These are phyloP conservation scores for Laetiporus sulphureus DNA, from an alignment of 1,284 basidiomycete genomes.

Conservation along the genomic window DNA sequence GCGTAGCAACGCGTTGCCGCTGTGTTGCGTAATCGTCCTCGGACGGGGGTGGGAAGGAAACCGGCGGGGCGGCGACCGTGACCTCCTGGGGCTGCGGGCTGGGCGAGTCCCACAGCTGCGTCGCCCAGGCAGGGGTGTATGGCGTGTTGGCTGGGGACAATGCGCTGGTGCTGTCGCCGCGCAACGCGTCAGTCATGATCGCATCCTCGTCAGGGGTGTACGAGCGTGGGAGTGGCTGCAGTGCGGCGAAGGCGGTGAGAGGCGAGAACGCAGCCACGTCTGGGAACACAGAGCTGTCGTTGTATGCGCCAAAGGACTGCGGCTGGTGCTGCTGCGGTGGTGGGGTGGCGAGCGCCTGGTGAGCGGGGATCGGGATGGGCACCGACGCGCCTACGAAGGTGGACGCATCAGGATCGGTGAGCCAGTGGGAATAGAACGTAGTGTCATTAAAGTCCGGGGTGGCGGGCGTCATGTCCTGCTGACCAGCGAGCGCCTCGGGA, in stretches of 20 bases:
- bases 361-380: constrained; percentile 56
- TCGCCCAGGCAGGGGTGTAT: constrained; percentile 46
- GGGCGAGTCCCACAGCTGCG: constrained; percentile 50
- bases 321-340: constrained; percentile 15
- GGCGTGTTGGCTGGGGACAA: constrained; percentile 50
- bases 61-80: constrained; percentile 14
- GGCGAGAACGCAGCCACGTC: constrained; percentile 50
- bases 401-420: constrained; percentile 48
- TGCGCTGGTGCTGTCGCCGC: constrained; percentile 33
- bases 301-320: constrained; percentile 23
- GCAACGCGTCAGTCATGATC: constrained; percentile 21
- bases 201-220: constrained; percentile 41
- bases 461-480: constrained; percentile 27
- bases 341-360: constrained; percentile 31
- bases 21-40: constrained; percentile 27
- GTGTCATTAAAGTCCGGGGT: constrained; percentile 35
- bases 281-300: constrained; percentile 35
- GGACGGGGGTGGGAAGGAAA: constrained; percentile 18
- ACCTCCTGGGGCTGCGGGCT: constrained; percentile 10
- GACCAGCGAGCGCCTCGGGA: constrained; percentile 16
- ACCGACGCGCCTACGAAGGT: constrained; percentile 31
- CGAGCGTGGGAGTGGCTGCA: constrained; percentile 53
- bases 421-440: constrained; percentile 45
- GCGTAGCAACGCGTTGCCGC: constrained; percentile 22
- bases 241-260: constrained; percentile 42